These are phyloP conservation scores for Brassica nigra DNA, from an alignment of 345 rosid genomes.

Conservation along the genomic window DNA sequence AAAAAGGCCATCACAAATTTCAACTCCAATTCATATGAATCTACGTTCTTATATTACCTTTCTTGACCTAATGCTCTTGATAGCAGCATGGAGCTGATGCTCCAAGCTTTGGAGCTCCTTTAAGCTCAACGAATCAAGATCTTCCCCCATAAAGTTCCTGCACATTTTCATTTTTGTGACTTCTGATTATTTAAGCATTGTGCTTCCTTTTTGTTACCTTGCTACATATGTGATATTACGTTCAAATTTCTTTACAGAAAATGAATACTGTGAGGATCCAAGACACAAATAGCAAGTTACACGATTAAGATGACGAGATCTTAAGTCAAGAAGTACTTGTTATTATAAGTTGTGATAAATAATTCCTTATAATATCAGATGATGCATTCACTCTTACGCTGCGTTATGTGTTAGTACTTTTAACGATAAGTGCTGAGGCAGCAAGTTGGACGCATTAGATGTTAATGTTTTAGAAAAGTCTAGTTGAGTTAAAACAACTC, in stretches of 20 bases:
- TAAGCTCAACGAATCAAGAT: constrained; percentile 64
- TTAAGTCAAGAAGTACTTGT: not conserved
- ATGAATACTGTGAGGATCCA: not conserved
- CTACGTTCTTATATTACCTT: constrained; percentile 47
- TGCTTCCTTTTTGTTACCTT: not conserved
- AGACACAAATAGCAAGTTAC: not conserved
- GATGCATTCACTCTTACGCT: not conserved
- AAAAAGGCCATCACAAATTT: not conserved
- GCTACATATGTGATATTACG: not conserved
- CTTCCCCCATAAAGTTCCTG: constrained; percentile 93
- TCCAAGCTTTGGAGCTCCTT: constrained; percentile 83
- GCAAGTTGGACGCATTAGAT: not conserved
- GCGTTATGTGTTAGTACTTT: not conserved
- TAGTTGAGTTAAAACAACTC: constrained; percentile 6
- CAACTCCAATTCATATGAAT: not conserved
- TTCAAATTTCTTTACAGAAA: not conserved
- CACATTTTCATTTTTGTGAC: constrained; percentile 1
- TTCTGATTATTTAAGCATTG: not conserved
- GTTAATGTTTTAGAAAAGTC: not conserved
- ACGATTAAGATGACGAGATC: not conserved
- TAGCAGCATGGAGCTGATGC: constrained; percentile 73
- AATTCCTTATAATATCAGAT: constrained; percentile 2
- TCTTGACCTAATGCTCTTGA: constrained; percentile 69
- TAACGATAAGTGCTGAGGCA: not conserved
- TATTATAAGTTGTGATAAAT: constrained; percentile 1